phyloP scores from a whole-genome alignment of 805 yeast genomes.

The Kodamaea laetipori region DNA sequence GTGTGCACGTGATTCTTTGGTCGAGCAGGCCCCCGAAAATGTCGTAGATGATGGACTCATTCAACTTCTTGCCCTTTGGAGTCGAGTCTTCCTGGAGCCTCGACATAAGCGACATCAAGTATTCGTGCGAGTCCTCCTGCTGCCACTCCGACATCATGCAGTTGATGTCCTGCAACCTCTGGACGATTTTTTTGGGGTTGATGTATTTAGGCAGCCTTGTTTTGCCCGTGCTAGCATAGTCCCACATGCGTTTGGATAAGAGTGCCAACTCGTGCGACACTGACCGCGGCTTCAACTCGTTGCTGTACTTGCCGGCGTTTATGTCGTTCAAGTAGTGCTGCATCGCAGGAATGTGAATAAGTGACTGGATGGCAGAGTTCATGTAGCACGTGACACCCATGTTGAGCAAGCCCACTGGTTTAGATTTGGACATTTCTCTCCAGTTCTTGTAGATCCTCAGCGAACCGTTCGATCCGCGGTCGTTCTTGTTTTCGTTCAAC shows the following conservation, averaged over 20 bases:
- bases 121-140: constrained; percentile 97
- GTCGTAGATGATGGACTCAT: constrained; percentile 81
- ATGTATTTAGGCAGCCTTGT: constrained; percentile 46
- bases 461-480: constrained; percentile 64
- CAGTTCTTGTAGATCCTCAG: constrained; percentile 69
- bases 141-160: constrained; percentile 98
- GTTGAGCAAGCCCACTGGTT: constrained; percentile 77
- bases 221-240: constrained; percentile 39
- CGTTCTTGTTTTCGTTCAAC: constrained; percentile 57
- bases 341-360: constrained; percentile 88
- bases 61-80: constrained; percentile 84
- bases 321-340: constrained; percentile 79
- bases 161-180: constrained; percentile 77
- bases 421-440: constrained; percentile 54
- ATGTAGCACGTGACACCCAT: constrained; percentile 97
- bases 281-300: constrained; percentile 51
- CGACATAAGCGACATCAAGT: constrained; percentile 87
- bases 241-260: constrained; percentile 70
- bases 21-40: constrained; percentile 89
- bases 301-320: constrained; percentile 51
- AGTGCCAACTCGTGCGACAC: constrained; percentile 71
- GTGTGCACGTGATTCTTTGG: constrained; percentile 82
- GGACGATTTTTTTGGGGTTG: constrained; percentile 75
- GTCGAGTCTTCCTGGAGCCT: constrained; percentile 90
- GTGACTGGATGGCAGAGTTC: constrained; percentile 90